These are phyloP conservation scores for Parietaria judaica DNA, from an alignment of 306 rosid species.

Conservation along the genomic window DNA sequence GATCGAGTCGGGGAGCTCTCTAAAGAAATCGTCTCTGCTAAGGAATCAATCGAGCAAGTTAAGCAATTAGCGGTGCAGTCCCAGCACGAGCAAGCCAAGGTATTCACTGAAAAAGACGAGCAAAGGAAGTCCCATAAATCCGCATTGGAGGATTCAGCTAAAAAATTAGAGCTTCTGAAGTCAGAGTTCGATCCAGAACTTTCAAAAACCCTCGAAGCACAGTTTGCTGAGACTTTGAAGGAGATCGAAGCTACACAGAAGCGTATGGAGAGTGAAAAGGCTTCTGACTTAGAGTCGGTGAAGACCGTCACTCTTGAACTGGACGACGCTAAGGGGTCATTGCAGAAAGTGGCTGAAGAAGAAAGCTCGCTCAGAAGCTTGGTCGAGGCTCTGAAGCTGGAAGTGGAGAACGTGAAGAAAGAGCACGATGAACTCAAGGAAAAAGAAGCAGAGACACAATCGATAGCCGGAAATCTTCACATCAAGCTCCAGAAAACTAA, in stretches of 20 bases:
- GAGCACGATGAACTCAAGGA: slow-evolving; percentile 77
- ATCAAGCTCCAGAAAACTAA: slow-evolving; percentile 65
- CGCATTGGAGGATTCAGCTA: slow-evolving; percentile 52
- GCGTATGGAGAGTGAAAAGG: slow-evolving; percentile 68
- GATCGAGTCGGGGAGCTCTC: slow-evolving; percentile 62
- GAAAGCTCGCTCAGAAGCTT: slow-evolving; percentile 68
- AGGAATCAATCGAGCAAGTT: slow-evolving; percentile 62
- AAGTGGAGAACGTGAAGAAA: slow-evolving; percentile 75
- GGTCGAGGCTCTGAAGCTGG: slow-evolving; percentile 69
- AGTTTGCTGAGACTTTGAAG: slow-evolving; percentile 45
- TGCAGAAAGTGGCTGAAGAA: slow-evolving; percentile 82
- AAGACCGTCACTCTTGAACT: slow-evolving; percentile 70
- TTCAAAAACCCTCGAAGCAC: slow-evolving; percentile 49
- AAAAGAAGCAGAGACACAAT: slow-evolving; percentile 84
- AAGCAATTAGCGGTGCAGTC: slow-evolving; percentile 63
- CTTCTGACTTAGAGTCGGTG: slow-evolving; percentile 60
- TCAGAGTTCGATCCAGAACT: slow-evolving; percentile 58
- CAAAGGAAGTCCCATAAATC: slow-evolving; percentile 60
- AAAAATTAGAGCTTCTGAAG: slow-evolving; percentile 46
- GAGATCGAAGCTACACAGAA: slow-evolving; percentile 62
- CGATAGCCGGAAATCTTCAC: slow-evolving; percentile 69
- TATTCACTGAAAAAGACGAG: slow-evolving; percentile 66
- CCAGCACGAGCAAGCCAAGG: slow-evolving; percentile 56
- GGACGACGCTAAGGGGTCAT: slow-evolving; percentile 78
- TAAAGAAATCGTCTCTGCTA: slow-evolving; percentile 61